Conservation (phyloP, 164 flowering plant genomes). For the Kalanchoe fedtschenkoi region DNA sequence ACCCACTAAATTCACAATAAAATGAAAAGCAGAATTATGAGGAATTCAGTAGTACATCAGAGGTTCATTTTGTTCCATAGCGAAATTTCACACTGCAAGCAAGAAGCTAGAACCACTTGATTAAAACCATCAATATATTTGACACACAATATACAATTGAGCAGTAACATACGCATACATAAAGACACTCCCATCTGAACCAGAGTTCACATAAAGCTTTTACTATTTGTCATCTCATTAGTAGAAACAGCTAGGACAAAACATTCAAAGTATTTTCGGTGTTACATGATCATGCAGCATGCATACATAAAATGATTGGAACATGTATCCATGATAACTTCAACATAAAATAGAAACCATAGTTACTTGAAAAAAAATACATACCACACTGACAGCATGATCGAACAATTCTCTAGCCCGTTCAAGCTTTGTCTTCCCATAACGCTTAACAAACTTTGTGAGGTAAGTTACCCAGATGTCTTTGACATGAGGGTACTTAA, state of each 20-base stretch:
- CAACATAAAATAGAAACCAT: background rate
- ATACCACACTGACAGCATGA: constrained; percentile 80
- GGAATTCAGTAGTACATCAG: background rate
- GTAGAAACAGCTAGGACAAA: background rate
- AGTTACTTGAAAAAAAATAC: constrained; percentile 7
- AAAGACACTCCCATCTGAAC: background rate
- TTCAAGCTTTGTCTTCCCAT: constrained; percentile 74
- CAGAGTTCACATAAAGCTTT: background rate
- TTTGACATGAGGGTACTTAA: constrained; percentile 95
- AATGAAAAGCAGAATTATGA: background rate
- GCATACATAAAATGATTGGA: background rate
- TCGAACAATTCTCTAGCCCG: constrained; percentile 89
- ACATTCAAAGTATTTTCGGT: background rate
- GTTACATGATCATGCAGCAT: background rate
- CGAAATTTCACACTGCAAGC: background rate
- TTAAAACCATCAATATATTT: background rate
- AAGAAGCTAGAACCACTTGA: background rate
- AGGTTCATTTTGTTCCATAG: background rate
- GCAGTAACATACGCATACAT: background rate
- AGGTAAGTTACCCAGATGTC: constrained; percentile 94
- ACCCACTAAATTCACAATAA: no score
- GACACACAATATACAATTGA: background rate
- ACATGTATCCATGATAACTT: background rate
- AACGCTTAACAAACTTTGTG: constrained; percentile 87
- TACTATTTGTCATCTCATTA: background rate